A percentile compares a stretch with the other conserved stretches of the same genome.
Conservation (phyloP, 2,329 filamentous ascomycete genomes). For the Colletotrichum cereale region DNA sequence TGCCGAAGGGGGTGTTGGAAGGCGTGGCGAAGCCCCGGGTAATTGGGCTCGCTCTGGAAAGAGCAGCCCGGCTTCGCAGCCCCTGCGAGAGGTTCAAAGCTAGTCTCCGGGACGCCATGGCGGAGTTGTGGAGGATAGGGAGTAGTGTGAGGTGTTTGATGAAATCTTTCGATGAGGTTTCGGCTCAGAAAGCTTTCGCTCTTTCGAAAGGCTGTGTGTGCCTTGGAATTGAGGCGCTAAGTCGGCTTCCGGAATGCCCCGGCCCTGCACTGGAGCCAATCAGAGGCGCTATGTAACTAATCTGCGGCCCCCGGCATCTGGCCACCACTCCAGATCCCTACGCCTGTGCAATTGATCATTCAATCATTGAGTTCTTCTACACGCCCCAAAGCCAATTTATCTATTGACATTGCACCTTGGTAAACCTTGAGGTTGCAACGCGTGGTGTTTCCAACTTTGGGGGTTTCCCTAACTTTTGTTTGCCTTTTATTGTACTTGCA, state of each 20-base stretch:
- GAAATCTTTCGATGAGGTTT: constrained; percentile 58
- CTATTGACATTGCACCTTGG: not conserved
- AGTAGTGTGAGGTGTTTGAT: constrained; percentile 69
- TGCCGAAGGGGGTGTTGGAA: constrained; percentile 74
- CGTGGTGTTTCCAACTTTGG: not conserved
- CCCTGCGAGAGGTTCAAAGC: constrained; percentile 93
- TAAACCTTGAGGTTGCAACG: too few species aligned
- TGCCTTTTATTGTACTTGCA: not conserved
- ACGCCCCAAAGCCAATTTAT: not conserved
- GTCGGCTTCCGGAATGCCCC: constrained; percentile 55
- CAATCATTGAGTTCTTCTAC: not conserved
- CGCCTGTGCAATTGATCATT: constrained; percentile 9
- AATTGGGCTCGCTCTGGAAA: constrained; percentile 82
- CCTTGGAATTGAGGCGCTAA: constrained; percentile 56
- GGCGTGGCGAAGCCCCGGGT: constrained; percentile 92
- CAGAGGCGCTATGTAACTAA: constrained; percentile 40
- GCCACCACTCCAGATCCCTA: constrained; percentile 17
- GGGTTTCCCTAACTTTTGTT: not conserved
- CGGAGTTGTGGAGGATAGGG: constrained; percentile 63
- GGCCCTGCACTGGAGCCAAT: constrained; percentile 50
- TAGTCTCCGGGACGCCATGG: constrained; percentile 97
- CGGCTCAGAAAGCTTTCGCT: constrained; percentile 56
- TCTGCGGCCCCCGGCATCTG: constrained; percentile 5
- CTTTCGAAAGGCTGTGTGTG: constrained; percentile 58
- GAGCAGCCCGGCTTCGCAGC: constrained; percentile 87